Conservation (phyloP, 345 rosid species). For the Eucalyptus coolabah region DNA sequence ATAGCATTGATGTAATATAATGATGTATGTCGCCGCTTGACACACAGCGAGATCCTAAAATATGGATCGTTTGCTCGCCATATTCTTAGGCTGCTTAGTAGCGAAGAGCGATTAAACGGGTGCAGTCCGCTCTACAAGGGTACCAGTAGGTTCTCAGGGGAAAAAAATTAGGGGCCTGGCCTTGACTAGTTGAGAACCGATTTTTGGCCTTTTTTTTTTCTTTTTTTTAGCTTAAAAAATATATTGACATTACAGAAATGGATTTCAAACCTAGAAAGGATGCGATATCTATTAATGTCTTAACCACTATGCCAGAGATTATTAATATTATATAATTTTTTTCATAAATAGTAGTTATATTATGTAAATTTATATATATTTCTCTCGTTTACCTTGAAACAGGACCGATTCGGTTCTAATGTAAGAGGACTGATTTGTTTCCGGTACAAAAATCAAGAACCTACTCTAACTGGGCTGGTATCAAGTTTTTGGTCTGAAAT, state of each 20-base stretch:
- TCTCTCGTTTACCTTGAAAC: neutral
- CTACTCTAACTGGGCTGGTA: neutral
- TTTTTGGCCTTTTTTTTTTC: neutral
- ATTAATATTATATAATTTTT: neutral
- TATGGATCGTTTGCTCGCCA: neutral
- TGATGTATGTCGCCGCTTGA: neutral
- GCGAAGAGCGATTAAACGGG: neutral
- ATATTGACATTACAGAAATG: neutral
- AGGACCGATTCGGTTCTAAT: rapidly evolving
- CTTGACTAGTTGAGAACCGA: neutral
- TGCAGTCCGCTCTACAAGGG: neutral
- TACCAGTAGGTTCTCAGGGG: neutral
- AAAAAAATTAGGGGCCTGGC: neutral
- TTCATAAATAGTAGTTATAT: neutral
- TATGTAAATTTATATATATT: neutral
- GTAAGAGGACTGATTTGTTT: neutral
- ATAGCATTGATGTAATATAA: neutral
- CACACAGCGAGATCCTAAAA: neutral
- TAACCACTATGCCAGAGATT: neutral
- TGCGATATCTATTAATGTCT: neutral
- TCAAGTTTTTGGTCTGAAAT: neutral
- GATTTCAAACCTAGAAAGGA: neutral
- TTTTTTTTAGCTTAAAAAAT: no score
- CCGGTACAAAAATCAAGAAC: neutral
- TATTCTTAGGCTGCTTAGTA: neutral